phyloP scores from a whole-genome alignment of 129 eudicot genomes.

The Dittrichia graveolens region DNA sequence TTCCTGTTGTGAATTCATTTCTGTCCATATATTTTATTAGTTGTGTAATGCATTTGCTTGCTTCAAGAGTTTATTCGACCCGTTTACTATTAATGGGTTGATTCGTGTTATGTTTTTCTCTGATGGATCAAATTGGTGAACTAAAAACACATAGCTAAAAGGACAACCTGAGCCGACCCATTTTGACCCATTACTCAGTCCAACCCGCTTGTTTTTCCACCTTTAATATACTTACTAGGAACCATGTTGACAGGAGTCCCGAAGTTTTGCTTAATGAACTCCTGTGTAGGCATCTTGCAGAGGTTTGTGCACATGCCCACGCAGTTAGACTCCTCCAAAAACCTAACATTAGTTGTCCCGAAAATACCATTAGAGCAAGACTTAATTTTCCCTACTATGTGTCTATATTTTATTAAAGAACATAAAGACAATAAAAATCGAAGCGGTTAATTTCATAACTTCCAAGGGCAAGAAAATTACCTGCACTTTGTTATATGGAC shows the following conservation, averaged over 20 bases:
- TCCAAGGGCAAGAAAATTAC: slow-evolving; percentile 33
- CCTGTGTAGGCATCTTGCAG: slow-evolving; percentile 90
- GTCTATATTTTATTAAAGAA: background rate
- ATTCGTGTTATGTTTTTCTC: background rate
- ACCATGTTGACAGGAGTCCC: slow-evolving; percentile 85
- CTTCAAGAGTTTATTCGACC: background rate
- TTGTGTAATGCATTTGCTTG: slow-evolving; percentile 18
- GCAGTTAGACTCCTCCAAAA: slow-evolving; percentile 81
- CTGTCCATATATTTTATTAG: background rate
- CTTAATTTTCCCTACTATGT: background rate
- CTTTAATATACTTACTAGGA: slow-evolving; percentile 65
- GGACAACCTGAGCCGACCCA: background rate
- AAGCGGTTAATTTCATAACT: too few species aligned
- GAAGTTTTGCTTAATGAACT: slow-evolving; percentile 67
- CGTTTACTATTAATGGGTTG: background rate
- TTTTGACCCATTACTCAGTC: background rate
- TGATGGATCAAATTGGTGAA: background rate
- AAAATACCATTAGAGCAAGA: background rate
- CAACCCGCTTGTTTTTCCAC: background rate
- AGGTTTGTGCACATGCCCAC: slow-evolving; percentile 94
- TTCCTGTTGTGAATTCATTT: slow-evolving; percentile 29
- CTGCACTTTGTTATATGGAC: slow-evolving; percentile 90
- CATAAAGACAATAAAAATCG: background rate
- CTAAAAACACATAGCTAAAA: background rate
- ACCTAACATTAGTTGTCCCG: slow-evolving; percentile 43